Evolutionary conservation across 2,329 filamentous ascomycete species (phyloP), one percentile per base, ranked within the genome.

Genomic region (Alternaria infectoria): DNA sequence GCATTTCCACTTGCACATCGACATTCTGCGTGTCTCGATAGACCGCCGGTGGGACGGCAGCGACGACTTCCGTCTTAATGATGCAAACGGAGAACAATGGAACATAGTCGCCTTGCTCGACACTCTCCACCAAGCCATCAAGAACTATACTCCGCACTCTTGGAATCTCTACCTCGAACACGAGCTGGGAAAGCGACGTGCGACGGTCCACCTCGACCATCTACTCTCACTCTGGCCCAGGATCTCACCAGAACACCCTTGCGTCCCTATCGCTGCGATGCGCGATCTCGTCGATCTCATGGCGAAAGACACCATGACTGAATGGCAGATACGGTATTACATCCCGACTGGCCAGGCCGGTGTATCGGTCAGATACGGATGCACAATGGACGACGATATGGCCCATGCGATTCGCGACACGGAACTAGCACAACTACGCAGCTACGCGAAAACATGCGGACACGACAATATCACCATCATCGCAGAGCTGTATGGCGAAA

Each of bases 171-270:
- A 36, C 9, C 4, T 55, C 5, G 36, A 51, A 23, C 56, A 50
- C 23, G 17, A 30, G 13, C 17, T 59, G 0, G 7, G 25, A 15
- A 43, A 25, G n/a, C 56, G 61, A 2, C 61, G 25, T 32, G 56
- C 50, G 5, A 50, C 36, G 6, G 44, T 63, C 6, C 61, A 63
- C 26, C 32, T 63, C 17, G 55, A 63, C n/a, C 56, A 63, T 19
- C 11, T 63, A 3, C 45, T 63, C 15, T 59, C 57, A 10, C 25
- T 63, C 1, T 63, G 61, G 56, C 51, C 56, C 1, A 59, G 50
- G 30, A 21, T 63, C 6, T 5, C 21, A 10, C 11, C 2, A 10
- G 17, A 26, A 9, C 43, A 57, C 9, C 30, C 17, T 7, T 45
- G 17, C 19, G 11, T 63, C 8, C 43, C 40, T 3, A 50, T 57